Percentiles rank a stretch among this genome's conserved stretches.
Evolutionary conservation across 148 eudicot genomes (phyloP).

Genomic region (Polygonum maritimum): DNA sequence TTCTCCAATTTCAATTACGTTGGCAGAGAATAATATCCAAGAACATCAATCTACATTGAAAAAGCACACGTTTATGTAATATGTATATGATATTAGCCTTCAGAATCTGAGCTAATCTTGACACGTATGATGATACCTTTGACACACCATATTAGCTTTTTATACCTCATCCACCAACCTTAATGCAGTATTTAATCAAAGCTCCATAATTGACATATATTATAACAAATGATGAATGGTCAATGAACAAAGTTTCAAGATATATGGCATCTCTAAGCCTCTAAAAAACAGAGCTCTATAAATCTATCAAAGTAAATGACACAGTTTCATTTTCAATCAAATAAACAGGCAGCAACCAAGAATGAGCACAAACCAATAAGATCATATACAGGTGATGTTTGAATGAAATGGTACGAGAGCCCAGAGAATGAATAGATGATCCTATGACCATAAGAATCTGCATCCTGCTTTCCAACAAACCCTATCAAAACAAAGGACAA

Average conservation of each 20-base stretch:
- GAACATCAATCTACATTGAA: not conserved
- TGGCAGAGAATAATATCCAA: not conserved
- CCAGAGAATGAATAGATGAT: not conserved
- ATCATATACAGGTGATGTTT: not conserved
- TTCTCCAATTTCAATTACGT: no score
- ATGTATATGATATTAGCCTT: no score
- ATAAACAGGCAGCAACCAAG: not conserved
- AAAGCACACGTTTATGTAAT: no score
- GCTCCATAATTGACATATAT: not conserved
- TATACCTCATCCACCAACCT: no score
- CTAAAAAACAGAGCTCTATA: not conserved
- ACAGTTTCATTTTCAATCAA: not conserved
- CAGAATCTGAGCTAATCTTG: no score
- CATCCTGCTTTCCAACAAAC: not conserved
- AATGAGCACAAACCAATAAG: constrained; percentile 4
- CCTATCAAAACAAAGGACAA: not conserved
- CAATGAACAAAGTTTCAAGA: not conserved
- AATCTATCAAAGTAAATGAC: not conserved
- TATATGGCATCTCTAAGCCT: not conserved
- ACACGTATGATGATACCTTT: not conserved
- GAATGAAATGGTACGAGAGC: not conserved
- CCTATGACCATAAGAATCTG: not conserved
- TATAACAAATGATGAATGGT: not conserved
- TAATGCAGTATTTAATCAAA: not conserved
- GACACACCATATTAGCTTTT: not conserved